phyloP scores from a whole-genome alignment of 1,139 yeast genomes.

The Taphrina wiesneri region DNA sequence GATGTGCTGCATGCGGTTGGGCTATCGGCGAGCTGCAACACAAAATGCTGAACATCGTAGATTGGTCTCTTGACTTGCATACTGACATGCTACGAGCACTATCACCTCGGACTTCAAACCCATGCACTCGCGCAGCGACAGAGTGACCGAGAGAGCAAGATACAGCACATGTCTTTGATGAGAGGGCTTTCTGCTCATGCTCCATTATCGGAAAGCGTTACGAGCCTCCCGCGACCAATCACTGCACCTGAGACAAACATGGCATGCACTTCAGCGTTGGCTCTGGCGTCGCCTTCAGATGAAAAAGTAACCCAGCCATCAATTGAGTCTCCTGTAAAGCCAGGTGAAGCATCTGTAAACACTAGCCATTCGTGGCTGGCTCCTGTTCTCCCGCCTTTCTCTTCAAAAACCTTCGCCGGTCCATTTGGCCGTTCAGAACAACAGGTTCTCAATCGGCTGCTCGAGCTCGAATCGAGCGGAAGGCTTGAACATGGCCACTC shows the following conservation, averaged over 20 bases:
- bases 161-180: background rate
- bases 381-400: background rate
- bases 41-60: background rate
- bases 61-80: background rate
- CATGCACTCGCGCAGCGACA: background rate
- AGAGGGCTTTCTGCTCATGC: background rate
- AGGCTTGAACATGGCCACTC: conserved; percentile 3
- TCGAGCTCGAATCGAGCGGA: conserved; percentile 7
- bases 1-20: conserved; percentile 5
- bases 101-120: background rate
- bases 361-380: background rate
- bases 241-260: background rate
- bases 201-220: background rate
- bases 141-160: background rate
- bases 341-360: background rate
- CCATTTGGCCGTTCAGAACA: conserved; percentile 8
- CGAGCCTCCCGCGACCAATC: background rate
- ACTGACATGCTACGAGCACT: conserved; percentile 7
- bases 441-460: background rate
- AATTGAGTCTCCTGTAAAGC: background rate
- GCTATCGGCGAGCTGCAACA: background rate
- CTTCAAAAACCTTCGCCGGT: conserved; percentile 2
- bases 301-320: too few relatives aligned
- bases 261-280: too few relatives aligned
- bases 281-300: too few relatives aligned